Conservation (phyloP, 768 basidiomycete species). For the Gelatoporia subvermispora region DNA sequence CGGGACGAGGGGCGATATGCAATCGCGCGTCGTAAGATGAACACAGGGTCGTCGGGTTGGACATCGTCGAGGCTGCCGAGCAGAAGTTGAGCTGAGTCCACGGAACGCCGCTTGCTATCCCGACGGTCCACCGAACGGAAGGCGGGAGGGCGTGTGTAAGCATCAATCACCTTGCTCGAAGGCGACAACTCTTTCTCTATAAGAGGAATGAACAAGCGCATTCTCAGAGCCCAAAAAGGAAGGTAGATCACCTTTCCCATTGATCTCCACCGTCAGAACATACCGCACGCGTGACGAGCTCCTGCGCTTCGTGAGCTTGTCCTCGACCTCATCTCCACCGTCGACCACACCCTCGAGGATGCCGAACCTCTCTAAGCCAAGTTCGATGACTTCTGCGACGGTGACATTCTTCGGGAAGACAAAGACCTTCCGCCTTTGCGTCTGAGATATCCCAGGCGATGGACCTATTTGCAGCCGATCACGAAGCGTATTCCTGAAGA, state of each 20-base stretch:
- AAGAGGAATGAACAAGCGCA: background rate
- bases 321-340: conserved; percentile 97
- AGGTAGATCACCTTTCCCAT: conserved; percentile 53
- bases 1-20: conserved; percentile 72
- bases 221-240: background rate
- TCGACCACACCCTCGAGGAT: conserved; percentile 97
- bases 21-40: conserved; percentile 80
- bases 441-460: conserved; percentile 52
- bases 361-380: conserved; percentile 88
- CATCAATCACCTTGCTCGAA: conserved; percentile 81
- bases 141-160: conserved; percentile 69
- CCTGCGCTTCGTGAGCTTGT: conserved; percentile 77
- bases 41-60: conserved; percentile 77
- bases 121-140: conserved; percentile 59
- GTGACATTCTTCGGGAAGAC: conserved; percentile 92
- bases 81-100: conserved; percentile 72
- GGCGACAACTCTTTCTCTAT: conserved; percentile 76
- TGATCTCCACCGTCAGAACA: conserved; percentile 54
- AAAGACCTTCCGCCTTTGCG: conserved; percentile 74
- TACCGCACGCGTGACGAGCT: conserved; percentile 81
- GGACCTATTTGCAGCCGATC: conserved; percentile 43
- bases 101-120: conserved; percentile 77
- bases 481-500: conserved; percentile 73
- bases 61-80: conserved; percentile 73
- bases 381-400: conserved; percentile 93